Conservation (phyloP, 2,329 filamentous ascomycete species). For the Ceratocystis ficicola region DNA sequence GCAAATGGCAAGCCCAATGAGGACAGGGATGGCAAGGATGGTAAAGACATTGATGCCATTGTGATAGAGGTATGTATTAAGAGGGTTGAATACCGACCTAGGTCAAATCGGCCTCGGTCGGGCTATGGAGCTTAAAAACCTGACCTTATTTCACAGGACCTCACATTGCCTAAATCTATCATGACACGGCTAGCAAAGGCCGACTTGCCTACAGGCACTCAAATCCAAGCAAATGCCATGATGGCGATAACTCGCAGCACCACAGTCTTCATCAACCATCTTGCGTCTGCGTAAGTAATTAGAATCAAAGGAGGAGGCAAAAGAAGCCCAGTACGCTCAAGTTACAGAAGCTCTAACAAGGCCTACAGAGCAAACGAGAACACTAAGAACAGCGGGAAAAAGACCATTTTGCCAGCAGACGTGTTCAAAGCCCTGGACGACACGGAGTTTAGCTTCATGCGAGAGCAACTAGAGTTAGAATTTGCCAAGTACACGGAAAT, state of each 20-base stretch:
- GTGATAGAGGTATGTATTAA: slow-evolving; percentile 40
- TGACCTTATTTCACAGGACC: slow-evolving; percentile 41
- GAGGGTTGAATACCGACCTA: neutral
- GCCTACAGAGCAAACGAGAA: slow-evolving; percentile 56
- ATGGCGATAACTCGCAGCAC: slow-evolving; percentile 69
- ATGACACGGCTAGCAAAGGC: slow-evolving; percentile 69
- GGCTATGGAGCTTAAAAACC: neutral
- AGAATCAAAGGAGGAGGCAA: neutral
- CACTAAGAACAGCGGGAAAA: slow-evolving; percentile 54
- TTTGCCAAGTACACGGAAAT: slow-evolving; percentile 64
- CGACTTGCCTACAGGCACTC: slow-evolving; percentile 66
- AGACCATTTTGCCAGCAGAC: slow-evolving; percentile 64
- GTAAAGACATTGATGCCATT: slow-evolving; percentile 32
- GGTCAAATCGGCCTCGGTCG: neutral
- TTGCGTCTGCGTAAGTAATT: slow-evolving; percentile 55
- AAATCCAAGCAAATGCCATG: slow-evolving; percentile 72
- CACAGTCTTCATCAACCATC: slow-evolving; percentile 71
- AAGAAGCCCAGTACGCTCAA: too few species aligned
- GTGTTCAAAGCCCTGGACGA: slow-evolving; percentile 68
- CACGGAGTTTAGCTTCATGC: slow-evolving; percentile 62
- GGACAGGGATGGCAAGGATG: slow-evolving; percentile 23
- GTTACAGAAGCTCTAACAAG: neutral
- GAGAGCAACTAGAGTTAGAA: slow-evolving; percentile 57
- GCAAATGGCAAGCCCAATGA: slow-evolving; percentile 26
- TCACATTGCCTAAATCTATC: slow-evolving; percentile 68